Conservation (phyloP, 495 filamentous ascomycete species). For the Penicillium steckii region DNA sequence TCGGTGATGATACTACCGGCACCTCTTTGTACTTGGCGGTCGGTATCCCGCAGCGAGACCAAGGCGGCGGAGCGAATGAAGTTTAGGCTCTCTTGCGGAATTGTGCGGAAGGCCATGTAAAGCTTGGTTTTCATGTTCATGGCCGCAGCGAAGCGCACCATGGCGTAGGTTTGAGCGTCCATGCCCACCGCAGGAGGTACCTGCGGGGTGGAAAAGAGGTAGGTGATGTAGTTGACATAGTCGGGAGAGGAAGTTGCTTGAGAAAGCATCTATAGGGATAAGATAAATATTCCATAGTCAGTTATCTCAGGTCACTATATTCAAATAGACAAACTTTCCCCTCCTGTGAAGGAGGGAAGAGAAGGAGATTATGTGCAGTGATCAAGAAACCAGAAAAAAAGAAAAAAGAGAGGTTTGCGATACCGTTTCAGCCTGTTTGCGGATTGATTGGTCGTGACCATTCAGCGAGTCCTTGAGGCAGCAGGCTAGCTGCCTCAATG, state of each 20-base stretch:
- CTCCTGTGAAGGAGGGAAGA: not conserved
- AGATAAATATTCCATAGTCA: not conserved
- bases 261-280: conserved; percentile 72
- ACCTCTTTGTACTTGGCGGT: conserved; percentile 78
- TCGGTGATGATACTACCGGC: conserved; percentile 97
- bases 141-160: conserved; percentile 81
- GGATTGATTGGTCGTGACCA: conserved; percentile 68
- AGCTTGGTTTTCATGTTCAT: conserved; percentile 96
- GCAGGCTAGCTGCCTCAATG: conserved; percentile 80
- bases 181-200: conserved; percentile 58
- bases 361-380: not conserved
- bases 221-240: conserved; percentile 95
- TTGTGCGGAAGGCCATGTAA: conserved; percentile 63
- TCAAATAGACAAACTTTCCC: not conserved
- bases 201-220: conserved; percentile 74
- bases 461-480: conserved; percentile 92
- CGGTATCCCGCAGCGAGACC: conserved; percentile 75
- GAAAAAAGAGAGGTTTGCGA: no score
- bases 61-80: conserved; percentile 80
- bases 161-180: conserved; percentile 57
- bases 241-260: conserved; percentile 89
- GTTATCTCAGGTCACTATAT: not conserved
- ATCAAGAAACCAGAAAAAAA: conserved; percentile 2
- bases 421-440: conserved; percentile 73
- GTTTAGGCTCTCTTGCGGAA: conserved; percentile 64